A percentile compares a stretch with the other conserved stretches of the same genome.
Evolutionary conservation across 2,329 filamentous ascomycete species (phyloP).

Genomic region (Alternaria solani): DNA sequence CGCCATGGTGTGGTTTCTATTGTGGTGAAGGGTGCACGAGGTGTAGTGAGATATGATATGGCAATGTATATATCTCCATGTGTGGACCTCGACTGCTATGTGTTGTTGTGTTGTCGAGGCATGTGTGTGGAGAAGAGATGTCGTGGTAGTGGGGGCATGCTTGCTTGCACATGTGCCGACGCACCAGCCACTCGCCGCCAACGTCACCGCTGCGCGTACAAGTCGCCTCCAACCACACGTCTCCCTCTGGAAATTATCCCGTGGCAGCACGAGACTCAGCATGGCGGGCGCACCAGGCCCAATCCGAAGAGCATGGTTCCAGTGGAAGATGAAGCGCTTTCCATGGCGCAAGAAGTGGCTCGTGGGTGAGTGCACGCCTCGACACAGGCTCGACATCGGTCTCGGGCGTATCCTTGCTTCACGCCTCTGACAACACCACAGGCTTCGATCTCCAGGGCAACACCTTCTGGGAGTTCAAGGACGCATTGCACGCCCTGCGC

Average conservation of each 20-base stretch:
- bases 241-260: constrained; percentile 9
- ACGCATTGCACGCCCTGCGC: constrained; percentile 62
- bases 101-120: constrained; percentile 3
- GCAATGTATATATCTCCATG: constrained; percentile 2
- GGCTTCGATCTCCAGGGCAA: constrained; percentile 69
- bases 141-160: constrained; percentile 22
- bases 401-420: constrained; percentile 13
- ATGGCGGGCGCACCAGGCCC: constrained; percentile 51
- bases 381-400: neutral
- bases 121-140: constrained; percentile 8
- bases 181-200: constrained; percentile 34
- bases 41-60: constrained; percentile 2
- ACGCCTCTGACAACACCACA: constrained; percentile 37
- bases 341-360: constrained; percentile 70
- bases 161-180: constrained; percentile 22
- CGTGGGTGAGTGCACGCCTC: constrained; percentile 56
- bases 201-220: constrained; percentile 39
- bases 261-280: constrained; percentile 24
- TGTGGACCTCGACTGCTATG: neutral
- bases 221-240: constrained; percentile 8
- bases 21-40: neutral
- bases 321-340: constrained; percentile 68
- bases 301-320: constrained; percentile 62
- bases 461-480: constrained; percentile 73
- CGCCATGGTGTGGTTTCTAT: constrained; percentile 68